phyloP scores from a whole-genome alignment of 345 rosid species.

The Rhodamnia rubescens region DNA sequence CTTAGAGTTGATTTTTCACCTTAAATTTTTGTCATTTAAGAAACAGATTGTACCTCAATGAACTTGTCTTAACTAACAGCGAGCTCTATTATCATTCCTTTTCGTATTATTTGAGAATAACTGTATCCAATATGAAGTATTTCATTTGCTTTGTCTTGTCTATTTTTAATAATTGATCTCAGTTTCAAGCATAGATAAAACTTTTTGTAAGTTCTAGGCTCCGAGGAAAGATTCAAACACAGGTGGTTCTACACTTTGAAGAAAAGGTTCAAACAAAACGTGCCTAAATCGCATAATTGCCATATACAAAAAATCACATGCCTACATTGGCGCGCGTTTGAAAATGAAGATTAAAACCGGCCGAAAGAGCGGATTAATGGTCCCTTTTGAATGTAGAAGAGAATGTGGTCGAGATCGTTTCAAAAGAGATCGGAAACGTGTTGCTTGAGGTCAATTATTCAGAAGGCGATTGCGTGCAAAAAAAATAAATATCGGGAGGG shows the following conservation, averaged over 20 bases:
- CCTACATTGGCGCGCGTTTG: rapidly evolving
- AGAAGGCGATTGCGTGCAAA: not conserved
- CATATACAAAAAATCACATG: not conserved
- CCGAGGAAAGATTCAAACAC: not conserved
- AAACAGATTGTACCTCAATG: too few relatives aligned
- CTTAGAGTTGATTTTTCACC: too few relatives aligned
- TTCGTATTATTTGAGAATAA: too few relatives aligned
- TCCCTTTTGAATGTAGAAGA: not conserved
- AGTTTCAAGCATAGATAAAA: too few relatives aligned
- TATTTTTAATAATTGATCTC: too few relatives aligned
- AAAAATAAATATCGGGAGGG: too few relatives aligned
- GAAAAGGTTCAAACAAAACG: not conserved
- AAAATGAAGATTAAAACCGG: not conserved
- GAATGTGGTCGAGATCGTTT: not conserved
- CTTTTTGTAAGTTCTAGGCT: too few relatives aligned
- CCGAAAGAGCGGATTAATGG: not conserved
- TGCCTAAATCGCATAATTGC: not conserved
- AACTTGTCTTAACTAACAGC: too few relatives aligned
- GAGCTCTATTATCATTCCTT: too few relatives aligned
- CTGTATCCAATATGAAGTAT: too few relatives aligned
- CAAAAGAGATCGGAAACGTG: not conserved
- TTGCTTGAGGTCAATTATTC: not conserved
- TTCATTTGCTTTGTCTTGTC: too few relatives aligned
- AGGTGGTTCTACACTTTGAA: not conserved
- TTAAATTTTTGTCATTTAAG: too few relatives aligned